phyloP scores from a whole-genome alignment of 257 asterid species.

The Echites panduratus region DNA sequence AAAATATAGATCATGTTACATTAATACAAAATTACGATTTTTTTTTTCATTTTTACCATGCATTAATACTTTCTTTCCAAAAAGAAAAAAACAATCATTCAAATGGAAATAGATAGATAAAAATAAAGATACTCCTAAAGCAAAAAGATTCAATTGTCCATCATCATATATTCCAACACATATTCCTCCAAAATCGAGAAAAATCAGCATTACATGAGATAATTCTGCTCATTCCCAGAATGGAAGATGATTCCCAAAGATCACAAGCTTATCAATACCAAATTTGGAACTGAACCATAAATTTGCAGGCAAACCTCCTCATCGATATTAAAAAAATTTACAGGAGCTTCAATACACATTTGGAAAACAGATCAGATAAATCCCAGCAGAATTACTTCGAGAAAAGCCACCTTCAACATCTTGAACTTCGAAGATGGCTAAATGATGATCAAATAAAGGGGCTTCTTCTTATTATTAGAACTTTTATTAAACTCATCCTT shows the following conservation, averaged over 20 bases:
- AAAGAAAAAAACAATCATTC: not conserved
- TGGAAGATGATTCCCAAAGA: not conserved
- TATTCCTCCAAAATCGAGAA: not conserved
- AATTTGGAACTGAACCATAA: not conserved
- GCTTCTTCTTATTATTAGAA: not conserved
- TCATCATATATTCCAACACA: not conserved
- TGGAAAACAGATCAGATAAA: not conserved
- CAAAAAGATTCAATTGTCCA: not conserved
- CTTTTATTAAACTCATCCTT: conserved; percentile 3
- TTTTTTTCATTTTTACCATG: no score
- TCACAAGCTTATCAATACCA: not conserved
- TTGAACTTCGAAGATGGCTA: no score
- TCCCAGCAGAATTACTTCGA: conserved; percentile 1
- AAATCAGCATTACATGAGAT: not conserved
- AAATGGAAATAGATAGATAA: not conserved
- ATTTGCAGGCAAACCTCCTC: not conserved
- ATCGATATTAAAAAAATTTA: not conserved
- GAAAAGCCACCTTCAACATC: conserved; percentile 12
- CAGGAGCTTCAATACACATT: conserved; percentile 13
- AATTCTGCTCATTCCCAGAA: conserved; percentile 7
- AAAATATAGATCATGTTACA: no score
- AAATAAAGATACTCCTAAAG: not conserved
- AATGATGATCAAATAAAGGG: not conserved
- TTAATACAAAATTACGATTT: no score
- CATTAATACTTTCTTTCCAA: not conserved